phyloP scores from a whole-genome alignment of 495 filamentous ascomycete species.

The Daldinia caldariorum region DNA sequence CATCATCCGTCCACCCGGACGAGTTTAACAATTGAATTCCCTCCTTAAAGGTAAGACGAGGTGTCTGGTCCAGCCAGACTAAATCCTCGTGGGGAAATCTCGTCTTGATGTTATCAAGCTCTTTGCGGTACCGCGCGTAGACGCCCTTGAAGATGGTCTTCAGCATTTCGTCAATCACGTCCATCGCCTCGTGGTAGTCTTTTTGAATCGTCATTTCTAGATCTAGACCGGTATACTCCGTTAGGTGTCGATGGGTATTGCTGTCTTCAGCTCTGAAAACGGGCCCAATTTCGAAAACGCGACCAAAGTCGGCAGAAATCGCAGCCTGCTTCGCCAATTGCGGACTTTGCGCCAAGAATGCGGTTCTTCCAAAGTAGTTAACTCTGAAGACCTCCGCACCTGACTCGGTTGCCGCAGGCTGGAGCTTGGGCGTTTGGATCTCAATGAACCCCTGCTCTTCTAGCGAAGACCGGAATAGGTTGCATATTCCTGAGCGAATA shows the following conservation, averaged over 20 bases:
- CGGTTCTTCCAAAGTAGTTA: constrained; percentile 89
- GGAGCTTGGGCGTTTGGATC: constrained; percentile 93
- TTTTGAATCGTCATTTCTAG: constrained; percentile 90
- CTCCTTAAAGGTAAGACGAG: constrained; percentile 80
- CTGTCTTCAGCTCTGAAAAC: constrained; percentile 99
- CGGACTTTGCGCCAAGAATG: constrained; percentile 91
- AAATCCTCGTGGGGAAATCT: constrained; percentile 69
- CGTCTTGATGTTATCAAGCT: constrained; percentile 73
- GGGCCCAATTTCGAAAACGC: constrained; percentile 90
- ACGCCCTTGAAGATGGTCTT: constrained; percentile 87
- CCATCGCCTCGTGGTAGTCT: constrained; percentile 91
- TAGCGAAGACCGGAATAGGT: constrained; percentile 82
- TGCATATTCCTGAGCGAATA: constrained; percentile 76
- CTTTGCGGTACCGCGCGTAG: constrained; percentile 71
- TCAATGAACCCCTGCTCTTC: constrained; percentile 82
- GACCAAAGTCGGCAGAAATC: constrained; percentile 90
- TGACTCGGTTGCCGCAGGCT: constrained; percentile 89
- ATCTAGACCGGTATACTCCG: constrained; percentile 95
- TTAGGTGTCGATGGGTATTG: constrained; percentile 95
- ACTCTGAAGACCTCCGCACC: constrained; percentile 94
- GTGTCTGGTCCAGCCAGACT: constrained; percentile 82
- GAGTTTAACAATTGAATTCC: constrained; percentile 82
- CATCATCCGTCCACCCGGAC: constrained; percentile 79
- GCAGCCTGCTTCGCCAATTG: constrained; percentile 96
- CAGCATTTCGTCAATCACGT: constrained; percentile 82